These are phyloP conservation scores for Orychophragmus violaceus DNA, from an alignment of 345 rosid species.

Conservation along the genomic window DNA sequence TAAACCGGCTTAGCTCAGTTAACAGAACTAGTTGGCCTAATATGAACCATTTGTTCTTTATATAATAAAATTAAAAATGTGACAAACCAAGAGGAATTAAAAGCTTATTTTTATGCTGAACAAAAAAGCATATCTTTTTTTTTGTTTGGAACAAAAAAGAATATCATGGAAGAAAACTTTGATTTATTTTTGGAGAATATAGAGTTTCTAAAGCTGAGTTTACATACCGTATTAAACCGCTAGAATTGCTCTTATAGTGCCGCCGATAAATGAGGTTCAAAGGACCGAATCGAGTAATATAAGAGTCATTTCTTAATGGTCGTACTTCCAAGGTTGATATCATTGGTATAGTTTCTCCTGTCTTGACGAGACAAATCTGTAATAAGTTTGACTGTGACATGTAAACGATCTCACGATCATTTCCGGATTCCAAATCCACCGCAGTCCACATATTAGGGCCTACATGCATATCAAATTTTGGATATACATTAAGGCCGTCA, in stretches of 20 bases:
- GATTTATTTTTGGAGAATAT: not conserved
- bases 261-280: not conserved
- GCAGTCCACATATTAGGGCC: slow-evolving; percentile 39
- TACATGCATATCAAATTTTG: slow-evolving; percentile 31
- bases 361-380: slow-evolving; percentile 46
- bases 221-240: slow-evolving; percentile 29
- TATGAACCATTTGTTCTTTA: too few relatives aligned
- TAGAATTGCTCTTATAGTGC: not conserved
- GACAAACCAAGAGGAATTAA: too few relatives aligned
- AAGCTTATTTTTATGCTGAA: too few relatives aligned
- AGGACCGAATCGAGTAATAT: slow-evolving; percentile 6
- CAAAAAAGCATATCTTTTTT: too few relatives aligned
- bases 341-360: slow-evolving; percentile 35
- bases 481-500: slow-evolving; percentile 19
- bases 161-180: not conserved
- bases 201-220: not conserved
- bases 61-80: too few relatives aligned
- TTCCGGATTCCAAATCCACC: not conserved
- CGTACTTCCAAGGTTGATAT: slow-evolving; percentile 44
- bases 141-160: too few relatives aligned
- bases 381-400: slow-evolving; percentile 14
- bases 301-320: slow-evolving; percentile 18
- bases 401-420: slow-evolving; percentile 34
- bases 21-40: too few relatives aligned
- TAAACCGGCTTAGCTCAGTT: too few relatives aligned